phyloP scores from a whole-genome alignment of 2,329 filamentous ascomycete genomes.

The Dactylonectria estremocensis region DNA sequence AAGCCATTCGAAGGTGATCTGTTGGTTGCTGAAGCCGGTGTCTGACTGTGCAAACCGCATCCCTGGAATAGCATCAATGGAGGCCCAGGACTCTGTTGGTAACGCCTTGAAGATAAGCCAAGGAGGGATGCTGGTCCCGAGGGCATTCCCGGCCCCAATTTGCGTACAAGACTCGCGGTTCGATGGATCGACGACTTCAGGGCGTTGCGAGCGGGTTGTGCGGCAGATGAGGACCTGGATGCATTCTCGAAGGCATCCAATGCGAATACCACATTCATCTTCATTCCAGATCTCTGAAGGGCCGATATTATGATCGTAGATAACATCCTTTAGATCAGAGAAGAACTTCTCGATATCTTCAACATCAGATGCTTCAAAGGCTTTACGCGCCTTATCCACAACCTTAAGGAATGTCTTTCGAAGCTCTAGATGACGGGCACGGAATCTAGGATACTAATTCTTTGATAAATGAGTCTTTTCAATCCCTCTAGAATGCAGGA shows the following conservation, averaged over 20 bases:
- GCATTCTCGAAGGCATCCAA: conserved; percentile 12
- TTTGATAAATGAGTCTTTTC: neutral
- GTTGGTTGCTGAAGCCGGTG: conserved; percentile 3
- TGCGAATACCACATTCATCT: conserved; percentile 9
- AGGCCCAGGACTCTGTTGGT: conserved; percentile 3
- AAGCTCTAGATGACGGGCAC: conserved; percentile 20
- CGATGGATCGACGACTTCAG: neutral
- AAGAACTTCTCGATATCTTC: neutral
- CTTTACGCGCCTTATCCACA: conserved; percentile 19
- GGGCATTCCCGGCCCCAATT: conserved; percentile 10
- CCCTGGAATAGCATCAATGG: conserved; percentile 8
- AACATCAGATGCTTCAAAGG: neutral
- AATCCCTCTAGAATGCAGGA: neutral
- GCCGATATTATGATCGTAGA: neutral
- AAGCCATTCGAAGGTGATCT: conserved; percentile 11
- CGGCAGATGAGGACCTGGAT: conserved; percentile 2
- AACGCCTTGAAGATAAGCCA: conserved; percentile 20
- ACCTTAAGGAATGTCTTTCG: conserved; percentile 13
- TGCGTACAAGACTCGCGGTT: conserved; percentile 12
- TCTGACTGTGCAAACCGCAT: conserved; percentile 23
- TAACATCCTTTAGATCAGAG: neutral
- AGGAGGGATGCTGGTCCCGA: conserved; percentile 1
- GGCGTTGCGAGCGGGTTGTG: conserved; percentile 1
- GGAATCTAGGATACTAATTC: conserved; percentile 17
- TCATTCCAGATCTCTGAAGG: conserved; percentile 15